Evolutionary conservation across 1,139 yeast genomes (phyloP).

Genomic region (Geotrichum reessii): DNA sequence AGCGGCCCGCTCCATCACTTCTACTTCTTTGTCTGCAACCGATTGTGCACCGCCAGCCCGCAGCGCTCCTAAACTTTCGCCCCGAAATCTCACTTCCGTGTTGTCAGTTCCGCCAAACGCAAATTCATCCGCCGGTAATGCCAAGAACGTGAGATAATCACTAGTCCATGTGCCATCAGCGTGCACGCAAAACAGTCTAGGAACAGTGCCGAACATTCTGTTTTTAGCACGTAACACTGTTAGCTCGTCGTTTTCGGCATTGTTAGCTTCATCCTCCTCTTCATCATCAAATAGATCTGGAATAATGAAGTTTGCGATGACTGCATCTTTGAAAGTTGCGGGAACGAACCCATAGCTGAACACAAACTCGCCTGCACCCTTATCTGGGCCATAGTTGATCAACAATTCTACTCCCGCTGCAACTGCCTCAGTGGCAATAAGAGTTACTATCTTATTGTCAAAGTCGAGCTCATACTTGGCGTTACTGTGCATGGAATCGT

Average conservation of each 20-base stretch:
- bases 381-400: conserved; percentile 37
- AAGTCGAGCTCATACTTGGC: conserved; percentile 33
- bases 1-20: not conserved
- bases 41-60: not conserved
- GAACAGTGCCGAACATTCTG: conserved; percentile 14
- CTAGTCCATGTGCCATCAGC: conserved; percentile 4
- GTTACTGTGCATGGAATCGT: conserved; percentile 27
- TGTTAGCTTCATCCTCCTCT: conserved; percentile 17
- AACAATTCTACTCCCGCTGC: conserved; percentile 29
- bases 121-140: conserved; percentile 11
- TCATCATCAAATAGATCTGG: conserved; percentile 24
- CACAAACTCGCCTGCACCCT: conserved; percentile 36
- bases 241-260: conserved; percentile 16
- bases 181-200: conserved; percentile 9
- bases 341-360: conserved; percentile 41
- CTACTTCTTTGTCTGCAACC: conserved; percentile 21
- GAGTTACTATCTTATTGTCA: conserved; percentile 26
- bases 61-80: not conserved
- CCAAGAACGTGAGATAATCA: conserved; percentile 11
- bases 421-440: conserved; percentile 20
- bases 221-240: conserved; percentile 18
- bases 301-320: conserved; percentile 22
- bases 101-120: conserved; percentile 1
- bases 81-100: not conserved
- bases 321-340: conserved; percentile 18